phyloP scores from a whole-genome alignment of 2,329 filamentous ascomycete species.

The Dendrostoma leiphaemia region DNA sequence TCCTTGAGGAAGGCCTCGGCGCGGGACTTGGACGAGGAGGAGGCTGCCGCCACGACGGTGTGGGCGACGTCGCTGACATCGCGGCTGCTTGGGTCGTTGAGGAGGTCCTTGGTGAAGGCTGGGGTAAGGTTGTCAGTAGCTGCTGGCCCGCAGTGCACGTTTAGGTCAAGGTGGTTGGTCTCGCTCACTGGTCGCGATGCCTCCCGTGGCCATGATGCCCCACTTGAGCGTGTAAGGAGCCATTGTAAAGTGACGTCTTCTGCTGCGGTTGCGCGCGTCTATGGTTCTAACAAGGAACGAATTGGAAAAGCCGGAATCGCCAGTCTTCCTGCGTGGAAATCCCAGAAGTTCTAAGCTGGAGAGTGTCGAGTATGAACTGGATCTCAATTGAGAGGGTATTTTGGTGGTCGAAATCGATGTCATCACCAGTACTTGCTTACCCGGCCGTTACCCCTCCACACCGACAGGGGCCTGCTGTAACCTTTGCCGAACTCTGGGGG shows the following conservation, averaged over 20 bases:
- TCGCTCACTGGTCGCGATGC: constrained; percentile 42
- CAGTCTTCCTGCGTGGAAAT: too few relatives aligned
- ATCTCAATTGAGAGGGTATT: too few relatives aligned
- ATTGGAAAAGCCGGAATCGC: background rate
- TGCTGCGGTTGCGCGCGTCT: background rate
- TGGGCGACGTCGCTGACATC: constrained; percentile 72
- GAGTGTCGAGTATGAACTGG: too few relatives aligned
- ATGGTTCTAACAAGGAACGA: background rate
- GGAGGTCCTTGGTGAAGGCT: constrained; percentile 75
- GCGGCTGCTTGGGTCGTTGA: constrained; percentile 68
- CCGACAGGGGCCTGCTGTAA: too few relatives aligned
- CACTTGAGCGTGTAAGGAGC: constrained; percentile 52
- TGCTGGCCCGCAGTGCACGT: too few relatives aligned
- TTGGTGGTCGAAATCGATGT: too few relatives aligned
- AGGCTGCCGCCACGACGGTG: constrained; percentile 75
- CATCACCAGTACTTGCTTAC: too few relatives aligned
- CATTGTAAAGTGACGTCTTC: constrained; percentile 27
- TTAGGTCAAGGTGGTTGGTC: too few relatives aligned
- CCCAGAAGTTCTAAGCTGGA: too few relatives aligned
- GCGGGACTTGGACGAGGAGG: constrained; percentile 68
- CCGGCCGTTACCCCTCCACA: too few relatives aligned
- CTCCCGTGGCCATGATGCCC: constrained; percentile 61
- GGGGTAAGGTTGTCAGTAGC: constrained; percentile 6
- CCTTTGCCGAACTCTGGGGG: too few relatives aligned
- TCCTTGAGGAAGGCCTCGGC: constrained; percentile 72